These are phyloP conservation scores for Luffa acutangula DNA, from an alignment of 306 rosid genomes.

Conservation along the genomic window DNA sequence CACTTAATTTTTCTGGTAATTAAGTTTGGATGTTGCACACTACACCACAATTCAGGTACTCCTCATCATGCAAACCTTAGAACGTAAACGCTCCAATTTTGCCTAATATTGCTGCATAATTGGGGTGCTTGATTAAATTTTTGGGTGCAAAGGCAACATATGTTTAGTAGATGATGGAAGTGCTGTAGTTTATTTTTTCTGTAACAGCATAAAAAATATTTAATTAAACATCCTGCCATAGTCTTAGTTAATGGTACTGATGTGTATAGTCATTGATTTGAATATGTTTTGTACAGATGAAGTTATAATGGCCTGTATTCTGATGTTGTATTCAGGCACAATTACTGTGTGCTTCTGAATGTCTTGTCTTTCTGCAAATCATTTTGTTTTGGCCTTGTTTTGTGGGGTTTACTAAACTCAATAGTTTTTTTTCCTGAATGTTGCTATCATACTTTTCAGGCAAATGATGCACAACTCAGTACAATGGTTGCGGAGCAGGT, in stretches of 20 bases:
- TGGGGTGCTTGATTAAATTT: not conserved
- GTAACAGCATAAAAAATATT: not conserved
- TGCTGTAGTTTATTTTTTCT: not conserved
- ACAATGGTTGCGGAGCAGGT: constrained; percentile 98
- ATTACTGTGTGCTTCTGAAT: not conserved
- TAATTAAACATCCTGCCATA: not conserved
- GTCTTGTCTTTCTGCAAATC: not conserved
- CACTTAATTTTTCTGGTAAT: not conserved
- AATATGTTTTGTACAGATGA: not conserved
- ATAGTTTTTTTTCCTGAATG: constrained; percentile 8
- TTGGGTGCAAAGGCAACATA: not conserved
- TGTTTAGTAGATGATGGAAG: not conserved
- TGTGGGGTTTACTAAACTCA: not conserved
- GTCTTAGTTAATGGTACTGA: not conserved
- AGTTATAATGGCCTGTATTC: not conserved
- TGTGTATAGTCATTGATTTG: not conserved
- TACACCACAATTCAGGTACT: not conserved
- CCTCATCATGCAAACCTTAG: not conserved
- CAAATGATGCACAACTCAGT: constrained; percentile 98
- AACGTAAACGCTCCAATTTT: not conserved
- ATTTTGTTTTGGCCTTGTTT: not conserved
- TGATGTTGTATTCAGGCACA: not conserved
- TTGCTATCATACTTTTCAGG: constrained; percentile 38
- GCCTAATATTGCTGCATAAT: not conserved
- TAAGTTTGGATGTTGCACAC: not conserved